Percentiles rank a stretch among this genome's conserved stretches.
phyloP scores from a whole-genome alignment of 1,139 yeast genomes.

The Eremothecium coryli region DNA sequence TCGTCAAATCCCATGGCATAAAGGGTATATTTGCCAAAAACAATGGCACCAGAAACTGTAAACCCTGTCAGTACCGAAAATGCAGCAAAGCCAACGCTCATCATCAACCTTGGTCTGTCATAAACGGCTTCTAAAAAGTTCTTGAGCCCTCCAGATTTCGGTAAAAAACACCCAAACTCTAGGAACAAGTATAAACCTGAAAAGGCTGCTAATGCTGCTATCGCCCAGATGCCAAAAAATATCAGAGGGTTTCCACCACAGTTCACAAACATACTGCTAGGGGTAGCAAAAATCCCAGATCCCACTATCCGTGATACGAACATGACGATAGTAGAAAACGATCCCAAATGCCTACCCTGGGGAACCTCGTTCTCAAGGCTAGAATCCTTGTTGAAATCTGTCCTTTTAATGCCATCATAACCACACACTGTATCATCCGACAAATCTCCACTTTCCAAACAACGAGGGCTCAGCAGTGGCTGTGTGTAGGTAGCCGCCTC shows the following conservation, averaged over 20 bases:
- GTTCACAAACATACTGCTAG: conserved; percentile 56
- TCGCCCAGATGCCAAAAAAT: conserved; percentile 52
- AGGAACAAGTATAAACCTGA: conserved; percentile 57
- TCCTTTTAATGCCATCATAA: not conserved
- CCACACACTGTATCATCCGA: conserved; percentile 1
- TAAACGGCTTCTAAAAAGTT: conserved; percentile 60
- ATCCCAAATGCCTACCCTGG: conserved; percentile 65
- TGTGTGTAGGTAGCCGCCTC: too few species aligned
- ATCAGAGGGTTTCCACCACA: conserved; percentile 57
- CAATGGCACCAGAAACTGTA: conserved; percentile 53
- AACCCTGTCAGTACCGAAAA: conserved; percentile 57
- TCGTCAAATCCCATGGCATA: conserved; percentile 40
- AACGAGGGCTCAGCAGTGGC: too few species aligned
- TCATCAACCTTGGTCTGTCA: conserved; percentile 48
- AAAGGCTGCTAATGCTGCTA: conserved; percentile 53
- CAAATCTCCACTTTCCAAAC: conserved; percentile 7
- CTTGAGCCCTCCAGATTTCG: conserved; percentile 68
- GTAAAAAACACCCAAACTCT: conserved; percentile 61
- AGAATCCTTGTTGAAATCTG: not conserved
- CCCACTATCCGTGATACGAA: conserved; percentile 67
- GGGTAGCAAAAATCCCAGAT: conserved; percentile 66
- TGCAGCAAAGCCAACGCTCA: conserved; percentile 49
- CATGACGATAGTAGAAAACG: conserved; percentile 54
- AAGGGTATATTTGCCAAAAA: conserved; percentile 60
- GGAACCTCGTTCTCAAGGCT: conserved; percentile 41